Base-by-base conservation (phyloP, 2,329 filamentous ascomycete species). In the Boeremia lycopersici region DNA sequence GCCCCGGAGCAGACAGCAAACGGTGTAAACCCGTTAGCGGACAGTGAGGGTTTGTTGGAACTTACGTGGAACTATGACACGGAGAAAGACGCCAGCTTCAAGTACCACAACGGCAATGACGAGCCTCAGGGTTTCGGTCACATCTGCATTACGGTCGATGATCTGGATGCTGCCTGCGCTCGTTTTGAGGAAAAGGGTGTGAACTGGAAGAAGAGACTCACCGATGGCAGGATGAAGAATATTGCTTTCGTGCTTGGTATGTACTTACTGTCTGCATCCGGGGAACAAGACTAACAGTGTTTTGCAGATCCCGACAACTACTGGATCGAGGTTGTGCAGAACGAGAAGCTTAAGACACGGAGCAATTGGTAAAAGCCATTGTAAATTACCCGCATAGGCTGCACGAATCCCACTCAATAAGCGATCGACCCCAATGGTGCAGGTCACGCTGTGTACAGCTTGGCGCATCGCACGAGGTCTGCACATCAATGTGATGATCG, bases 61-160 rank as follows among this genome's bases (percentile, higher is more conserved):
- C 78, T 98, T 61, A 97, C 93, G 9, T 96, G 90, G 89, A 88
- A 88, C 68, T 86, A 87, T 60, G 85, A 85, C 33, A 93, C 90
- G 0, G 93, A 98, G 78, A 95, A 93, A 72, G 89, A 98, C 60
- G 84, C 87, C 52, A 79, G 79, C 61, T 95, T 96, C 72, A 84
- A 84, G 63, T 99, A 99, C 74, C 93, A 99, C 77, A 88, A 96
- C 66, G 95, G 95, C 33, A 99, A 99, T 75, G 82, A 87, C 36
- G 82, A 96, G 74, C 93, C 93, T 0, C 92, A 97, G 74, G 95
- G 95, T 0, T 98, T 97, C 63, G 93, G 93, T 0, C 93, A 97
- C 70, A 92, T 97, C 58, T 96, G 91, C 71, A 79, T 98, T 48
- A 83, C 88, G 1, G 93, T 97, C 11, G 93, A 98, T 71, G 86